Evolutionary conservation across 2,329 filamentous ascomycete species (phyloP), one percentile per base, ranked within the genome.

Genomic region (Penicillium thymicola): DNA sequence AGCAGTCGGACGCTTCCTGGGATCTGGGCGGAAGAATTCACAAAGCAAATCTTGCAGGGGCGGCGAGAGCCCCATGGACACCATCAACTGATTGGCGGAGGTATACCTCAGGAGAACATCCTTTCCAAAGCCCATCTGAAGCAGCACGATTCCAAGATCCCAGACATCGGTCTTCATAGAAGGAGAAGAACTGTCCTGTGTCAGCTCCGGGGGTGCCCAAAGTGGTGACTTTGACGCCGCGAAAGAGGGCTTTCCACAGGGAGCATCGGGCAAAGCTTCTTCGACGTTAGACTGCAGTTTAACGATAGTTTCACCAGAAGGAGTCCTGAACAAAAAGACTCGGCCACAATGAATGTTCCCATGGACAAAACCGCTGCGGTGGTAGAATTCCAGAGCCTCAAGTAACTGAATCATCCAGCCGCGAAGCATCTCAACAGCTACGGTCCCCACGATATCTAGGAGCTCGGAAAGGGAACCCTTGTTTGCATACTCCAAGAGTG

Each of bases 121-220:
- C 34, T 91, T 80, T 2, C 94, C 94, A 71, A 97, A 93, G 4
- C 94, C 83, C 91, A 97, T 97, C 71, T 99, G 93, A 38, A 96
- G 75, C 65, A 97, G 89, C 5, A 97, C 84, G 30, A 97, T 85
- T 5, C 94, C 94, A 66, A 99, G 86, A 63, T 97, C 90, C 94
- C 94, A 99, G 9, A 97, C 85, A 71, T 97, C 94, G 0, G 91
- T 90, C 72, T 96, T 96, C 66, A 75, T 88, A 80, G 72, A 88
- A 51, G 72, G 72, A 37, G 72, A 69, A 34, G 69, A 79, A 30
- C 81, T 81, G 28, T 83, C 87, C 57, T 82, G 84, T 1, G 79
- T 81, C 45, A 92, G 81, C 73, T 96, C 92, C 1, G 92, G 89
- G 1, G 92, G 86, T 7, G 89, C 75, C 92, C 92, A 96, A 63